Base-by-base conservation (phyloP, 306 rosid species). In the Ammopiptanthus mongolicus region DNA sequence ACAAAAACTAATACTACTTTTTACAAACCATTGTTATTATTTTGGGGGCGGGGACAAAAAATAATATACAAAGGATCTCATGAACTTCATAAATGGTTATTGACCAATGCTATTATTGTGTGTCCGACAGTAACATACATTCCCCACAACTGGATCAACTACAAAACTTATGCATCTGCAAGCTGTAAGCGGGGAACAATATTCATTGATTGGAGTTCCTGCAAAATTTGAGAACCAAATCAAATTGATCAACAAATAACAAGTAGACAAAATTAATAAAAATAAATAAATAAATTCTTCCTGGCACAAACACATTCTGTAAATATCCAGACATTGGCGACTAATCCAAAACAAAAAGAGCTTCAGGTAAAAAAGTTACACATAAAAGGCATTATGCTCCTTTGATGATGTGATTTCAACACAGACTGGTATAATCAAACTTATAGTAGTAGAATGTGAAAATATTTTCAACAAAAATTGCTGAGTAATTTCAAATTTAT, bases 161-260 rank as follows among this genome's bases (percentile, higher is more conserved):
- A 15, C 55, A 15, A 13, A 15, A 41, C 73, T 83, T 50, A 91
- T 5, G 91, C 91, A 59, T 93, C 96, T 1, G 84, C 91, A 47
- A 91, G 84, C 65, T 86, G 88, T 74, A 89, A 77, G 62, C 97
- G 97, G 14, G 97, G 97, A 63, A 89, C 98, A 50, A 89, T 88
- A 64, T 91, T 95, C 96, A 90, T 94, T 22, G 96, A 91, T 63
- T 95, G 98, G 73, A 91, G 96, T 76, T 95, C 97, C 98, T 93
- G 89, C 58, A 87, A 80, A 56, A 71, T 81, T 68, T 67, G 36
- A 65, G 22, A 75, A 36, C 25, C 42, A 69, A 58, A 64, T 58
- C 65, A 37, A 64, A 47, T 41, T 37, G 33, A 67, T 73, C 13
- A 81, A 19, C 10, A 33, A 25, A 44, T 11, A 51, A 5, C 18